Evolutionary conservation across 768 basidiomycete genomes (phyloP).

Genomic region (Rhodotorula toruloides): DNA sequence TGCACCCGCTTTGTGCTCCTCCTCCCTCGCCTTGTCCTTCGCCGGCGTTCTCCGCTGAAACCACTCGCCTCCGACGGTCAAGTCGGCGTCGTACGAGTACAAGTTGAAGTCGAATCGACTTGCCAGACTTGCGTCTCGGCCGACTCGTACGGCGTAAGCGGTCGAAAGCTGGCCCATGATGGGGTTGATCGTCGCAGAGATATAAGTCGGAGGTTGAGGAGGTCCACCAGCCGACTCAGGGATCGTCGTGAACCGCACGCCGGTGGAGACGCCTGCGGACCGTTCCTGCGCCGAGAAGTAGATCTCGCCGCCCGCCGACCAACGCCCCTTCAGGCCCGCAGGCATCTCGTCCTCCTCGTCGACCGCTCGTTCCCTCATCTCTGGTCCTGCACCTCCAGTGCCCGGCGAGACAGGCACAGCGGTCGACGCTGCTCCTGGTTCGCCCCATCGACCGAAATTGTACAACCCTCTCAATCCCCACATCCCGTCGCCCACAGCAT

Average conservation of each 20-base stretch:
- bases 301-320: conserved; percentile 86
- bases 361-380: neutral
- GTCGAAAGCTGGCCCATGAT: conserved; percentile 90
- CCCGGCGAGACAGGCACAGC: neutral
- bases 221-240: conserved; percentile 67
- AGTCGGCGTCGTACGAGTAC: conserved; percentile 93
- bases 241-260: conserved; percentile 86
- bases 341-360: conserved; percentile 83
- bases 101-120: conserved; percentile 84
- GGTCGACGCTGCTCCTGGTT: conserved; percentile 42
- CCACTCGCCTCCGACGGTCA: conserved; percentile 94
- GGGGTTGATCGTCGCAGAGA: conserved; percentile 90
- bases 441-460: conserved; percentile 74
- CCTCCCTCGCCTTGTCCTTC: neutral
- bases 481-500: conserved; percentile 91
- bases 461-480: conserved; percentile 80
- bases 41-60: conserved; percentile 48
- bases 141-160: conserved; percentile 83
- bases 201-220: conserved; percentile 83
- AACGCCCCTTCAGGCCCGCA: conserved; percentile 80
- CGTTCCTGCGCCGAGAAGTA: conserved; percentile 90
- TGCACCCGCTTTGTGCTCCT: neutral
- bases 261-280: conserved; percentile 93
- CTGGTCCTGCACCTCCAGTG: neutral
- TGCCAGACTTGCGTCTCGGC: conserved; percentile 71